Evolutionary conservation across 169 alveolate species (phyloP).

Genomic region (Cryptosporidium viatorum): DNA sequence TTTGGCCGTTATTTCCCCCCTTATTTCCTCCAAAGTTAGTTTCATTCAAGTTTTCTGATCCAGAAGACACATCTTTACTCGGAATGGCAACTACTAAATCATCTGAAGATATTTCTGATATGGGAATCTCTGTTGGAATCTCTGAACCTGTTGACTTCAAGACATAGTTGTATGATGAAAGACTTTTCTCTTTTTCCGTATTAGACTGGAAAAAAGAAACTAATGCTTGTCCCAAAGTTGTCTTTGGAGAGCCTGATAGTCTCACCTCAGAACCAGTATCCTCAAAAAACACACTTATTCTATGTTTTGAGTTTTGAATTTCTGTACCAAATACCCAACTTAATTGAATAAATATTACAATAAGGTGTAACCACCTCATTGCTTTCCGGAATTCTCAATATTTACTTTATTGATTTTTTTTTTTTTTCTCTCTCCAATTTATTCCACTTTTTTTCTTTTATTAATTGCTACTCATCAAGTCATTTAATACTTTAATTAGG

Average conservation of each 20-base stretch:
- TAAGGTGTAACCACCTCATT: conserved; percentile 70
- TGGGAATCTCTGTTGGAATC: conserved; percentile 25
- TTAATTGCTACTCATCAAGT: conserved; percentile 4
- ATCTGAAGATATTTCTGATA: conserved; percentile 8
- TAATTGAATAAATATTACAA: conserved; percentile 17
- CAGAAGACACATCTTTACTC: background rate
- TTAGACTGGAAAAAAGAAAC: conserved; percentile 45
- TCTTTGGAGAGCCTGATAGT: conserved; percentile 61
- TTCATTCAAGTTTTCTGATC: background rate
- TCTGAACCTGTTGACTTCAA: conserved; percentile 42
- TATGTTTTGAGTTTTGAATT: conserved; percentile 15
- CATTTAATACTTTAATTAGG: background rate
- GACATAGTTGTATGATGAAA: conserved; percentile 21
- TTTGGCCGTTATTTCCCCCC: background rate
- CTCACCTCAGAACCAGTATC: conserved; percentile 59
- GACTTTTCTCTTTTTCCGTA: background rate
- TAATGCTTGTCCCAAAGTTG: conserved; percentile 64
- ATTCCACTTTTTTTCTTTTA: background rate
- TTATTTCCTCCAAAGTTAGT: background rate
- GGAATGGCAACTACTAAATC: conserved; percentile 62
- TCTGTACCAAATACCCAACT: conserved; percentile 64
- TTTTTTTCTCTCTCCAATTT: background rate
- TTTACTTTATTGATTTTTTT: background rate
- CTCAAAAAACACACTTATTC: conserved; percentile 41
- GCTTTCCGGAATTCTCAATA: background rate